Conservation (phyloP, 1,139 yeast genomes). For the Blastobotrys aristatus region DNA sequence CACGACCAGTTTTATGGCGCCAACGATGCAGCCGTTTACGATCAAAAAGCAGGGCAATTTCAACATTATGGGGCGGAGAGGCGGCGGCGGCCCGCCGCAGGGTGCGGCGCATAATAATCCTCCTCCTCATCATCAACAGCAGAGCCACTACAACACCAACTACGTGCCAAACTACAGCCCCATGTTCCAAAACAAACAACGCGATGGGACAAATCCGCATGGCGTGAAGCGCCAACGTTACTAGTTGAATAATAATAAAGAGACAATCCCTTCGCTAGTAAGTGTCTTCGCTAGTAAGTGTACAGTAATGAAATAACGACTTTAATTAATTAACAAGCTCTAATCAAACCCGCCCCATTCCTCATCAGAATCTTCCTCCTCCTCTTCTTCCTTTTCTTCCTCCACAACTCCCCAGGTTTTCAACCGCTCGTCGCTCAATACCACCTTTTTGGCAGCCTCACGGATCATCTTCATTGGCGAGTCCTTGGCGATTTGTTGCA, state of each 20-base stretch:
- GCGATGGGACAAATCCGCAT: conserved; percentile 6
- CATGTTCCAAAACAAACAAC: conserved; percentile 1
- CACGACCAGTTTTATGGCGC: background rate
- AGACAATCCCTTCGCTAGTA: too few species aligned
- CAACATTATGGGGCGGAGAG: conserved; percentile 2
- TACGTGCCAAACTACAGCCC: conserved; percentile 7
- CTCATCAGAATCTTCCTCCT: conserved; percentile 32
- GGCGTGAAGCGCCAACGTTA: conserved; percentile 11
- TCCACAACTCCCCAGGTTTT: conserved; percentile 58
- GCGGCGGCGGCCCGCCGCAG: conserved; percentile 1
- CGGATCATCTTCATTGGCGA: conserved; percentile 61
- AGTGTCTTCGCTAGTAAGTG: too few species aligned
- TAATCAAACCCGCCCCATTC: conserved; percentile 26
- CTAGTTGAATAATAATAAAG: too few species aligned
- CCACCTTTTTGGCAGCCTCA: conserved; percentile 58
- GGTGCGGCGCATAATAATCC: background rate
- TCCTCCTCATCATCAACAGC: conserved; percentile 3
- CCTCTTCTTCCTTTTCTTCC: conserved; percentile 36
- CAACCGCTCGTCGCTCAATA: conserved; percentile 61
- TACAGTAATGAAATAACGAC: too few species aligned
- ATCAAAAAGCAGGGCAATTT: background rate
- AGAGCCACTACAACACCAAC: conserved; percentile 1
- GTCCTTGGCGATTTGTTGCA: conserved; percentile 46
- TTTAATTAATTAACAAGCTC: too few species aligned
- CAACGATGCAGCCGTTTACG: conserved; percentile 11